A percentile compares a stretch with the other conserved stretches of the same genome.
Conservation (phyloP, 1,284 basidiomycete species). For the Peniophora sp. region DNA sequence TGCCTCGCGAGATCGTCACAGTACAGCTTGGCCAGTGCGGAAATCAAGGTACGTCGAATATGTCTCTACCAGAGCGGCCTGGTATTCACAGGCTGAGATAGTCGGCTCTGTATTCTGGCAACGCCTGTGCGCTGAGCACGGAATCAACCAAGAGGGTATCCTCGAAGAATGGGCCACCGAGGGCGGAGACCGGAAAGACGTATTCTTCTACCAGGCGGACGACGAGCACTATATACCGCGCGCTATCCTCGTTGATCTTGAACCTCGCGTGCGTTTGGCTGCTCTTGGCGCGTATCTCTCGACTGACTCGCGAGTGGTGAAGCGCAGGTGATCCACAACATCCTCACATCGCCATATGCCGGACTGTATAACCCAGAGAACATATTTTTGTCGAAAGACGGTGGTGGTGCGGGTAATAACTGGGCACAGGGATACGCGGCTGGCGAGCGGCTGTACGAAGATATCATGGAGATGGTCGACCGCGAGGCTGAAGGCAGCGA, state of each 20-base stretch:
- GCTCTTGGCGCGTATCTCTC: neutral
- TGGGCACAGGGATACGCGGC: slow-evolving; percentile 94
- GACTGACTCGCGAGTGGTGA: slow-evolving; percentile 1
- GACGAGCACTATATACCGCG: slow-evolving; percentile 99
- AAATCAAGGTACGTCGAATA: slow-evolving; percentile 73
- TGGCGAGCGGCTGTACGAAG: slow-evolving; percentile 91
- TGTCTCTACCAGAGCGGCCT: neutral
- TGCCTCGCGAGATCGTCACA: slow-evolving; percentile 86
- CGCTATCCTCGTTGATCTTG: slow-evolving; percentile 95
- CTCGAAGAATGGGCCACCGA: slow-evolving; percentile 94
- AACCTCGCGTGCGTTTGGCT: slow-evolving; percentile 71
- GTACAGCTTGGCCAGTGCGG: slow-evolving; percentile 92
- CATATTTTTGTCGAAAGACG: slow-evolving; percentile 91
- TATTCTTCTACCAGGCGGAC: slow-evolving; percentile 99
- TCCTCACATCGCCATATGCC: slow-evolving; percentile 86
- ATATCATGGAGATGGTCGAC: slow-evolving; percentile 99
- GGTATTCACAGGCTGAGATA: slow-evolving; percentile 20
- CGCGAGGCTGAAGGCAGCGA: slow-evolving; percentile 98
- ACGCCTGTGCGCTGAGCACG: slow-evolving; percentile 91
- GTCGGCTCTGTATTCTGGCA: slow-evolving; percentile 95
- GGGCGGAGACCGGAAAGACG: slow-evolving; percentile 94
- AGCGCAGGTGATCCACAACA: slow-evolving; percentile 89
- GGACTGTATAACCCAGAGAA: slow-evolving; percentile 98
- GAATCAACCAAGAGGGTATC: slow-evolving; percentile 89
- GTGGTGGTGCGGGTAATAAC: slow-evolving; percentile 97